A percentile compares a stretch with the other conserved stretches of the same genome.
Conservation (phyloP, 1,284 basidiomycete genomes). For the Leucoagaricus sp. region DNA sequence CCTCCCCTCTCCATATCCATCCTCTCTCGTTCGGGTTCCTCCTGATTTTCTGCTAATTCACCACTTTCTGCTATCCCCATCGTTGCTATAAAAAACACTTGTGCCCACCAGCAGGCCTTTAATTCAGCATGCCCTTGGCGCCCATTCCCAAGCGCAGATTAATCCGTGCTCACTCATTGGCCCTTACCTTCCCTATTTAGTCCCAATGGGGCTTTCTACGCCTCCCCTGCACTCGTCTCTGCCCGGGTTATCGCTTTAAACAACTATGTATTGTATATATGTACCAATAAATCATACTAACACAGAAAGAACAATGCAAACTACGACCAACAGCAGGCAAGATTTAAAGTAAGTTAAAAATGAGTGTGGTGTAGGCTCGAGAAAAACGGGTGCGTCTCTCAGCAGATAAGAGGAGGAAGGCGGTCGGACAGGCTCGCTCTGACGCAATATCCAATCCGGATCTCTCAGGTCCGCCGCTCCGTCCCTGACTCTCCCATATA, state of each 20-base stretch:
- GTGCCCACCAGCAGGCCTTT: no score
- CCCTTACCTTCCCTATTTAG: not conserved
- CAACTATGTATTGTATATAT: constrained; percentile 11
- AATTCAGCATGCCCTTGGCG: no score
- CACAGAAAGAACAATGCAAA: constrained; percentile 10
- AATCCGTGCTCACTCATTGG: not conserved
- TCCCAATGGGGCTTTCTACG: no score
- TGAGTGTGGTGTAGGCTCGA: not conserved
- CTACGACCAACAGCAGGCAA: not conserved
- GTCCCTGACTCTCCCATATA: constrained; percentile 11
- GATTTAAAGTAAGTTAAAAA: not conserved
- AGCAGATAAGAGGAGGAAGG: not conserved
- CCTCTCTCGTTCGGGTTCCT: not conserved
- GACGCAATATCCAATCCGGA: constrained; percentile 14
- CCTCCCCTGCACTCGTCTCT: not conserved
- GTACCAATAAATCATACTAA: constrained; percentile 15
- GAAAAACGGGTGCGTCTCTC: not conserved
- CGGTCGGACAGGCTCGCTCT: constrained; percentile 1
- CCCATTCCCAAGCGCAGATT: not conserved
- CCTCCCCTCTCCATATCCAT: not conserved
- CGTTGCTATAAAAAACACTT: no score
- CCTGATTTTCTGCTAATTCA: not conserved
- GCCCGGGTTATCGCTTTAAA: not conserved
- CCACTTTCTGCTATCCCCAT: not conserved
- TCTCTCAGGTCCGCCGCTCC: constrained; percentile 10